These are phyloP conservation scores for Pecoramyces ruminantium DNA, from an alignment of 192 early-diverging fungal species.

Conservation along the genomic window DNA sequence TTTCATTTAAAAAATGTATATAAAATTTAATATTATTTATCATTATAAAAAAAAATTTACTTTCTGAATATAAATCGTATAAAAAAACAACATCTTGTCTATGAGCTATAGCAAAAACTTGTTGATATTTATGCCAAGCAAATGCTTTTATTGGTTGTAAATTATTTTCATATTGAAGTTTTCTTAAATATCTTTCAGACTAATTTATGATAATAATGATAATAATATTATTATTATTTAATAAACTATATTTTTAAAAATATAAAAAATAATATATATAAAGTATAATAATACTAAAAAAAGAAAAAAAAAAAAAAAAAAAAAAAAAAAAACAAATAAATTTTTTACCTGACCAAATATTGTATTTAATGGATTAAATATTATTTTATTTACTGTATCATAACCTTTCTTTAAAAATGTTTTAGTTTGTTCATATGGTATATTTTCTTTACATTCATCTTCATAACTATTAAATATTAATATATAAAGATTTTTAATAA, in stretches of 20 bases:
- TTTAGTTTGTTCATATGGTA: neutral
- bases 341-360: neutral
- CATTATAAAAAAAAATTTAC: neutral
- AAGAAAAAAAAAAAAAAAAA: too few relatives aligned
- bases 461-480: neutral
- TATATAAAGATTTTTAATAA: too few relatives aligned
- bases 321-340: too few relatives aligned
- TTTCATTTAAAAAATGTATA: too few relatives aligned
- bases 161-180: neutral
- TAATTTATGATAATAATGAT: too few relatives aligned
- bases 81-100: constrained; percentile 45
- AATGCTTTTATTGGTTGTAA: constrained; percentile 24
- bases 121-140: constrained; percentile 58
- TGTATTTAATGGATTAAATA: neutral
- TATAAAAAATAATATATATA: too few relatives aligned
- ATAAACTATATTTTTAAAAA: too few relatives aligned
- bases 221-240: too few relatives aligned
- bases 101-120: constrained; percentile 50
- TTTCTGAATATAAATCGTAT: constrained; percentile 41
- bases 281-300: too few relatives aligned
- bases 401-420: neutral
- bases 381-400: neutral
- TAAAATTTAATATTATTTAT: too few relatives aligned
- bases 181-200: neutral
- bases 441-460: neutral